These are phyloP conservation scores for Penicillium palitans DNA, from an alignment of 2,329 filamentous ascomycete genomes.

Conservation along the genomic window DNA sequence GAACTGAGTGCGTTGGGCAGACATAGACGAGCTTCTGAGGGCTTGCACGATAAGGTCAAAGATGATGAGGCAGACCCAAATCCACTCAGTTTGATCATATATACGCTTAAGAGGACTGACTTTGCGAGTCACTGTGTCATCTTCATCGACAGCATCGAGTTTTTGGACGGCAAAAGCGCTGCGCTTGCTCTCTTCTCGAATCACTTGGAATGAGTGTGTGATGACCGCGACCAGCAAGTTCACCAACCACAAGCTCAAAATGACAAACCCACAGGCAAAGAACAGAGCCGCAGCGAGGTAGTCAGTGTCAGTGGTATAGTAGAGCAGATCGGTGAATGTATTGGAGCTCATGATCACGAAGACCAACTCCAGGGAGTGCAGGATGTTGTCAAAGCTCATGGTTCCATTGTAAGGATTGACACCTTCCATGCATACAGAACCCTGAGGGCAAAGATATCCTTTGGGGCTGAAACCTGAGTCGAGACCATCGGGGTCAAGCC, in stretches of 20 bases:
- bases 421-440: slow-evolving; percentile 80
- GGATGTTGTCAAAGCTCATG: slow-evolving; percentile 91
- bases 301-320: slow-evolving; percentile 87
- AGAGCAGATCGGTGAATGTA: slow-evolving; percentile 93
- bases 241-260: slow-evolving; percentile 94
- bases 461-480: slow-evolving; percentile 60
- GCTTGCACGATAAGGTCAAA: slow-evolving; percentile 79
- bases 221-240: slow-evolving; percentile 95
- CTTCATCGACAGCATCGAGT: slow-evolving; percentile 50
- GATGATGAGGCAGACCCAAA: slow-evolving; percentile 81
- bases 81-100: slow-evolving; percentile 70
- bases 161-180: slow-evolving; percentile 87
- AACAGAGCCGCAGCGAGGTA: slow-evolving; percentile 83
- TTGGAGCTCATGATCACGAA: slow-evolving; percentile 99
- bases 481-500: slow-evolving; percentile 61
- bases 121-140: slow-evolving; percentile 34
- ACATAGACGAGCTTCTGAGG: slow-evolving; percentile 75
- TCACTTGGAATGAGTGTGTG: slow-evolving; percentile 97
- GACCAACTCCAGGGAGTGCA: slow-evolving; percentile 87
- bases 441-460: slow-evolving; percentile 81
- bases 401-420: slow-evolving; percentile 79
- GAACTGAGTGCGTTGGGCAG: slow-evolving; percentile 57
- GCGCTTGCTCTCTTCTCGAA: slow-evolving; percentile 89
- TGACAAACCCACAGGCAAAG: slow-evolving; percentile 71
- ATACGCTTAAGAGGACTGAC: slow-evolving; percentile 61